Evolutionary conservation across 306 rosid genomes (phyloP).

Genomic region (Fagus sylvatica): DNA sequence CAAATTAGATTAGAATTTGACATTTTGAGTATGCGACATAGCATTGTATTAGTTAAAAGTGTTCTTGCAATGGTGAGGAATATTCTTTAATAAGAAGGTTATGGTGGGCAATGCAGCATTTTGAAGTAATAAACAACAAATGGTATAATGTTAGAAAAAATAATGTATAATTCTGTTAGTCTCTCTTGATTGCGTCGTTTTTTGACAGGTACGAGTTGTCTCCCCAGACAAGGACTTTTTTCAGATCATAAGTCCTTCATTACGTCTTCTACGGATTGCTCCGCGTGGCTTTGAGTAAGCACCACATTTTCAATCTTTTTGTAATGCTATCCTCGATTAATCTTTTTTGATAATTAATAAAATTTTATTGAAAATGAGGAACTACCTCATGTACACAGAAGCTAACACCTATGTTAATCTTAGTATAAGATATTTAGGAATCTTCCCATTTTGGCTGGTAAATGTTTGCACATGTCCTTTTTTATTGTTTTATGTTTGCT

Average conservation of each 20-base stretch:
- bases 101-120: not conserved
- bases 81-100: not conserved
- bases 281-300: constrained; percentile 93
- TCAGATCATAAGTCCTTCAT: constrained; percentile 86
- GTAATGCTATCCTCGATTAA: not conserved
- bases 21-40: not conserved
- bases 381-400: too few relatives aligned
- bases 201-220: constrained; percentile 84
- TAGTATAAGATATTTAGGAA: not conserved
- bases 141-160: not conserved
- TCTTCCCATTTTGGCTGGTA: not conserved
- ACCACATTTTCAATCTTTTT: constrained; percentile 20
- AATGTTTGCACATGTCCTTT: not conserved
- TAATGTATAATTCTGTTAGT: constrained; percentile 16
- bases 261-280: constrained; percentile 94
- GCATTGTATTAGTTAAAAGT: not conserved
- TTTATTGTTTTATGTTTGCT: not conserved
- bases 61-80: not conserved
- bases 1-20: not conserved
- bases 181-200: constrained; percentile 26
- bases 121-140: not conserved
- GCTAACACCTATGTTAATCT: not conserved
- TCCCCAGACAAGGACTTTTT: constrained; percentile 98
- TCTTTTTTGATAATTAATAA: not conserved
- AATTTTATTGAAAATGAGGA: not conserved